These are phyloP conservation scores for Mortierella sp. DNA, from an alignment of 371 early-diverging fungal species.

Conservation along the genomic window DNA sequence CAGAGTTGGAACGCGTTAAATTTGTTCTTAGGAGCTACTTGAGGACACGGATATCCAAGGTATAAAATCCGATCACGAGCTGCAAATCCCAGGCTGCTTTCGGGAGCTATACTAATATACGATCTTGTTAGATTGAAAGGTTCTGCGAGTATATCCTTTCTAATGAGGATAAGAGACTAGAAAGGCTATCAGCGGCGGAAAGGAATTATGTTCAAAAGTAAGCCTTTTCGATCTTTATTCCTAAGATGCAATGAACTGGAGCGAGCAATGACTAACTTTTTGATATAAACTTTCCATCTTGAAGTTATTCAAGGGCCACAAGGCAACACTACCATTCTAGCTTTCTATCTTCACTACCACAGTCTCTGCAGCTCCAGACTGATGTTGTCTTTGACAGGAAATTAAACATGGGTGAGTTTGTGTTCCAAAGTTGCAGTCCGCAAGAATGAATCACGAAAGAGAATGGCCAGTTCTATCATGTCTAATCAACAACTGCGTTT, in stretches of 20 bases:
- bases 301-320: slow-evolving; percentile 35
- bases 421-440: too few species aligned
- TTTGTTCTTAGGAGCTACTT: slow-evolving; percentile 83
- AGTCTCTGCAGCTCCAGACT: slow-evolving; percentile 69
- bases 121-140: background rate
- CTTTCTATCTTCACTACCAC: slow-evolving; percentile 66
- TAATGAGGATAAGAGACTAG: slow-evolving; percentile 3
- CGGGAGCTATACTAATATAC: background rate
- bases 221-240: background rate
- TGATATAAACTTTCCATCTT: background rate
- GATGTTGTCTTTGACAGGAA: slow-evolving; percentile 54
- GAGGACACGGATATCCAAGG: slow-evolving; percentile 76
- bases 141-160: slow-evolving; percentile 6
- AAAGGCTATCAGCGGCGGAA: slow-evolving; percentile 63
- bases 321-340: slow-evolving; percentile 64
- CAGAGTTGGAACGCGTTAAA: slow-evolving; percentile 87
- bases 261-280: background rate
- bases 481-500: background rate
- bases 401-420: slow-evolving; percentile 45
- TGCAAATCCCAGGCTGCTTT: background rate
- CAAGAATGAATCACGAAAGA: background rate
- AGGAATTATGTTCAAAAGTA: slow-evolving; percentile 65
- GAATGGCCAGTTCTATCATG: too few species aligned
- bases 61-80: slow-evolving; percentile 14
- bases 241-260: background rate